Conservation (phyloP, 1,139 yeast species). For the Kodamaea plutei region DNA sequence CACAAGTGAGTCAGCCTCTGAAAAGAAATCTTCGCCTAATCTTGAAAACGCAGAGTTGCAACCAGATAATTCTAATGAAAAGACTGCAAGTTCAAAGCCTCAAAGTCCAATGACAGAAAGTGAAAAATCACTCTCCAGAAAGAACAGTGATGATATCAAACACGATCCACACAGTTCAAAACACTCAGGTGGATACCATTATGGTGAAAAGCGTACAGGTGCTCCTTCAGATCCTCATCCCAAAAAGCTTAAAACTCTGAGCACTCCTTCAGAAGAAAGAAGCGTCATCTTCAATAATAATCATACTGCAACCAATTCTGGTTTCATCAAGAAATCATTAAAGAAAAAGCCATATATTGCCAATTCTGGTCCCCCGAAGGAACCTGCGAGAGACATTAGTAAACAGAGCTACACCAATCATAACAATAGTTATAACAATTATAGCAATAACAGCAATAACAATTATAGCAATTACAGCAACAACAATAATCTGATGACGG, state of each 20-base stretch:
- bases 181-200: too few relatives aligned
- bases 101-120: neutral
- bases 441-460: too few relatives aligned
- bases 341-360: conserved; percentile 7
- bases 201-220: neutral
- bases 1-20: neutral
- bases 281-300: conserved; percentile 1
- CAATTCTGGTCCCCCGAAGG: too few relatives aligned
- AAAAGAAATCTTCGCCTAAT: neutral
- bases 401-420: too few relatives aligned
- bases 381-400: too few relatives aligned
- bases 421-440: too few relatives aligned
- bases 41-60: neutral
- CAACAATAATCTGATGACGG: too few relatives aligned
- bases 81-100: neutral
- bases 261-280: neutral
- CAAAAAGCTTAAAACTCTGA: neutral
- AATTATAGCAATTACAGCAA: too few relatives aligned
- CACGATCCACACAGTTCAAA: neutral
- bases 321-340: conserved; percentile 1
- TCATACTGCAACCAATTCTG: neutral
- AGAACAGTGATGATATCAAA: neutral
- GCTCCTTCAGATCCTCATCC: neutral
- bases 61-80: neutral
- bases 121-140: neutral